Evolutionary conservation across 2,329 filamentous ascomycete species (phyloP).

Genomic region (Talaromyces sp.): DNA sequence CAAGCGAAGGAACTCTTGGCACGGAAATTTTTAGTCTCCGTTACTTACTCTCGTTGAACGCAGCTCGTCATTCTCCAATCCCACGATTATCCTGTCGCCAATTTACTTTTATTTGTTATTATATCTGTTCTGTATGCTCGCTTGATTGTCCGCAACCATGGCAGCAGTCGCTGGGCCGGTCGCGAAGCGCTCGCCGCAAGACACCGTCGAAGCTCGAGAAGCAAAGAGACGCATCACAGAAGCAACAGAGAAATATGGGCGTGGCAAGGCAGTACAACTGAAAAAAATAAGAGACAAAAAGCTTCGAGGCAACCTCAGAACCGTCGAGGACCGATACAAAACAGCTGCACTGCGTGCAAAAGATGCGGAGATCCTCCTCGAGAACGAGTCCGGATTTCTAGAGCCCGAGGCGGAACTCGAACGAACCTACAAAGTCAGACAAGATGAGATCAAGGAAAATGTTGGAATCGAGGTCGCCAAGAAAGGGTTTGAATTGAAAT

Average conservation of each 20-base stretch:
- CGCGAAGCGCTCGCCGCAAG: conserved; percentile 27
- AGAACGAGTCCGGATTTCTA: conserved; percentile 80
- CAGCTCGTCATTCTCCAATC: not conserved
- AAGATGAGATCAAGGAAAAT: conserved; percentile 74
- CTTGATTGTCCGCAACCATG: conserved; percentile 22
- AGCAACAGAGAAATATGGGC: conserved; percentile 76
- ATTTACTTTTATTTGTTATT: no score
- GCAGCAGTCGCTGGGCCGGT: conserved; percentile 28
- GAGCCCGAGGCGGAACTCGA: conserved; percentile 87
- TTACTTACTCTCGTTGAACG: not conserved
- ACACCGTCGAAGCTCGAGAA: conserved; percentile 34
- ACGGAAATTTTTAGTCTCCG: conserved; percentile 30
- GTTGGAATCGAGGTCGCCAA: conserved; percentile 81
- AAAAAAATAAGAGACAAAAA: conserved; percentile 84
- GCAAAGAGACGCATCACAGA: conserved; percentile 40
- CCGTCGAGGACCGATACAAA: conserved; percentile 77
- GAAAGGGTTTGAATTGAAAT: conserved; percentile 85
- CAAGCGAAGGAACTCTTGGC: conserved; percentile 39
- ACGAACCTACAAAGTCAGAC: conserved; percentile 85
- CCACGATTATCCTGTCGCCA: no score
- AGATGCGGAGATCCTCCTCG: conserved; percentile 90
- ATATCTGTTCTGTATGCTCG: no score
- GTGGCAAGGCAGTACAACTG: conserved; percentile 71
- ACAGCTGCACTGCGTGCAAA: conserved; percentile 79
- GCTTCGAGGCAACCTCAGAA: conserved; percentile 72